phyloP scores from a whole-genome alignment of 192 early-diverging fungal species.

The Backusella morwellensis region DNA sequence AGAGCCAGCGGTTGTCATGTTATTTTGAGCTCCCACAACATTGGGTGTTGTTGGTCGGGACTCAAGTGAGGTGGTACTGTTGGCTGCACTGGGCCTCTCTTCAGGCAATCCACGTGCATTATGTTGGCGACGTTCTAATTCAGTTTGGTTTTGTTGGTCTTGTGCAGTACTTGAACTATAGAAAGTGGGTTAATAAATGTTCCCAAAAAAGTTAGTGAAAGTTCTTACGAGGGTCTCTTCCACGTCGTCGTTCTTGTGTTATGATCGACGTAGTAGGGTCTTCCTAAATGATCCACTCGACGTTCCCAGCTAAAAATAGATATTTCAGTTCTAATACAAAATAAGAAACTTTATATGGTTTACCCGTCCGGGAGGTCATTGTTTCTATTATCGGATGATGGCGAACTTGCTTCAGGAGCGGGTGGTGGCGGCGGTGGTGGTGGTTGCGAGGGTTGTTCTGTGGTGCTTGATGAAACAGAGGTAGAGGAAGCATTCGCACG shows the following conservation, averaged over 20 bases:
- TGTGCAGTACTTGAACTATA: slow-evolving; percentile 35
- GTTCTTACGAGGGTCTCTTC: slow-evolving; percentile 54
- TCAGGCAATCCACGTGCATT: slow-evolving; percentile 82
- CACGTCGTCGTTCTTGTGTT: slow-evolving; percentile 93
- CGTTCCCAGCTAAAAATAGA: slow-evolving; percentile 78
- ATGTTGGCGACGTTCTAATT: slow-evolving; percentile 72
- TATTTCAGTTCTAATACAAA: slow-evolving; percentile 73
- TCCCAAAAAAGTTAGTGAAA: background rate
- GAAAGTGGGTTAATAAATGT: background rate
- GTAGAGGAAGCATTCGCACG: background rate
- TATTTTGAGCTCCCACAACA: slow-evolving; percentile 29
- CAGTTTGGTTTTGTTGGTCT: slow-evolving; percentile 54
- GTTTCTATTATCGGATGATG: slow-evolving; percentile 10
- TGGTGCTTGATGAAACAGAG: background rate
- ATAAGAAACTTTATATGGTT: background rate
- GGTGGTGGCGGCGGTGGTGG: slow-evolving; percentile 14
- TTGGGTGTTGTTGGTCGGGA: slow-evolving; percentile 58
- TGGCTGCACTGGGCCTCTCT: slow-evolving; percentile 29
- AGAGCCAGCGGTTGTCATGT: slow-evolving; percentile 49
- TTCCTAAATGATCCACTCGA: slow-evolving; percentile 87
- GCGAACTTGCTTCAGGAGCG: background rate
- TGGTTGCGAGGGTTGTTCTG: background rate
- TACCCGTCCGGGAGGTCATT: slow-evolving; percentile 21
- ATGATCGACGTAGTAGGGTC: slow-evolving; percentile 97
- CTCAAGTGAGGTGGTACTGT: slow-evolving; percentile 15